Conservation (phyloP, 2,329 filamentous ascomycete species). For the Cylindrodendrum hubeiense region DNA sequence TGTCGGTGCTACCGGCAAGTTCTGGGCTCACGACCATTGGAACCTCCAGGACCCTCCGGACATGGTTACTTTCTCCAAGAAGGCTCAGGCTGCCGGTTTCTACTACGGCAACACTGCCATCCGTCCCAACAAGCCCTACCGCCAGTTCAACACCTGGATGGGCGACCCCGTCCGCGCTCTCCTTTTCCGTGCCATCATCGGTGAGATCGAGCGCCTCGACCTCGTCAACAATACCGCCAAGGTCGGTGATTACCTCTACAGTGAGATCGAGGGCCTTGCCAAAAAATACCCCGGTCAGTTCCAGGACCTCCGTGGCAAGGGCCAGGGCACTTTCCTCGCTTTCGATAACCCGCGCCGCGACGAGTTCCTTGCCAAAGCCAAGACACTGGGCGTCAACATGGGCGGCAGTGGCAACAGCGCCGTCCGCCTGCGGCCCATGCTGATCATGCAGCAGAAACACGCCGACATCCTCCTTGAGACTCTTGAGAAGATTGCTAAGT, state of each 20-base stretch:
- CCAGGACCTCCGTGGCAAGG: constrained; percentile 86
- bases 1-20: constrained; percentile 91
- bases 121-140: constrained; percentile 91
- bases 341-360: constrained; percentile 88
- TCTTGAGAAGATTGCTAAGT: constrained; percentile 79
- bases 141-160: constrained; percentile 99
- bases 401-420: constrained; percentile 83
- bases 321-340: constrained; percentile 91
- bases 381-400: constrained; percentile 86
- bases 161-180: constrained; percentile 88
- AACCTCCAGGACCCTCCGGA: constrained; percentile 82
- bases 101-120: constrained; percentile 87
- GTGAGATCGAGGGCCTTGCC: constrained; percentile 75
- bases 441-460: constrained; percentile 92
- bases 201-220: constrained; percentile 81
- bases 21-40: constrained; percentile 99
- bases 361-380: constrained; percentile 82
- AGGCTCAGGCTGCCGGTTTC: constrained; percentile 93
- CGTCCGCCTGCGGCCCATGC: constrained; percentile 87
- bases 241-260: constrained; percentile 84
- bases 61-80: constrained; percentile 96
- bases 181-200: constrained; percentile 87
- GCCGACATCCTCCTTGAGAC: constrained; percentile 85
- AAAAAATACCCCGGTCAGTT: constrained; percentile 81
- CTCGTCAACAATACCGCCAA: constrained; percentile 84